A percentile compares a stretch with the other conserved stretches of the same genome.
phyloP scores from a whole-genome alignment of 495 filamentous ascomycete species.

The Glonium stellatum region DNA sequence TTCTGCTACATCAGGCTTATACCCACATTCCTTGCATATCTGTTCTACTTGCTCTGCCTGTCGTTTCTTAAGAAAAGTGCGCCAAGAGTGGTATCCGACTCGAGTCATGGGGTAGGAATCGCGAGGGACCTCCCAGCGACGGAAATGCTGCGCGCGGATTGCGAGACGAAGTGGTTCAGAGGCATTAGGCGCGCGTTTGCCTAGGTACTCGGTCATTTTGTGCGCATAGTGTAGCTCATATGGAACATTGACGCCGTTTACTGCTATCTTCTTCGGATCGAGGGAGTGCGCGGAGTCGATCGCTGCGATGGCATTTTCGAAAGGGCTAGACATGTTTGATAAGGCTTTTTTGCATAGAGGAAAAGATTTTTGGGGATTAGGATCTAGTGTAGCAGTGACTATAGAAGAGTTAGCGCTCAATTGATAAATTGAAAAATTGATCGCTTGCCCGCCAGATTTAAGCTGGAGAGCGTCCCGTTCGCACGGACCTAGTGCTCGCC shows the following conservation, averaged over 20 bases:
- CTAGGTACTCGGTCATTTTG: constrained; percentile 67
- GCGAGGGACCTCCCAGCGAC: constrained; percentile 74
- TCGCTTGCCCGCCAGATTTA: too few relatives aligned
- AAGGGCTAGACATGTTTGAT: constrained; percentile 14
- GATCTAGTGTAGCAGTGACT: neutral
- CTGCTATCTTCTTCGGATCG: constrained; percentile 52
- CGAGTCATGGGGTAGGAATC: constrained; percentile 60
- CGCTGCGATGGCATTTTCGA: constrained; percentile 46
- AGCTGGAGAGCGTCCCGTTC: neutral
- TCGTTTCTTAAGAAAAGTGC: constrained; percentile 58
- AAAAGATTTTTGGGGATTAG: neutral
- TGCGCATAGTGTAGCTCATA: constrained; percentile 76
- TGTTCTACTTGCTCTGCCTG: constrained; percentile 56
- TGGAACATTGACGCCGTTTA: constrained; percentile 44
- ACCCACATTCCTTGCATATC: constrained; percentile 50
- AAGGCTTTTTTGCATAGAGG: neutral
- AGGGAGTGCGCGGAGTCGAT: constrained; percentile 68
- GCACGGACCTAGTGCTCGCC: neutral
- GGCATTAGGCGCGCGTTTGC: constrained; percentile 46
- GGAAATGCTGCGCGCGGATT: constrained; percentile 74
- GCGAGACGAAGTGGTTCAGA: constrained; percentile 61
- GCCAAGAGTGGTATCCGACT: constrained; percentile 69
- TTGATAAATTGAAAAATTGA: too few relatives aligned
- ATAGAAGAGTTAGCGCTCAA: too few relatives aligned
- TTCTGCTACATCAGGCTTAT: constrained; percentile 41